Evolutionary conservation across 1,284 basidiomycete species (phyloP).

Genomic region (Takashimella tepidaria): DNA sequence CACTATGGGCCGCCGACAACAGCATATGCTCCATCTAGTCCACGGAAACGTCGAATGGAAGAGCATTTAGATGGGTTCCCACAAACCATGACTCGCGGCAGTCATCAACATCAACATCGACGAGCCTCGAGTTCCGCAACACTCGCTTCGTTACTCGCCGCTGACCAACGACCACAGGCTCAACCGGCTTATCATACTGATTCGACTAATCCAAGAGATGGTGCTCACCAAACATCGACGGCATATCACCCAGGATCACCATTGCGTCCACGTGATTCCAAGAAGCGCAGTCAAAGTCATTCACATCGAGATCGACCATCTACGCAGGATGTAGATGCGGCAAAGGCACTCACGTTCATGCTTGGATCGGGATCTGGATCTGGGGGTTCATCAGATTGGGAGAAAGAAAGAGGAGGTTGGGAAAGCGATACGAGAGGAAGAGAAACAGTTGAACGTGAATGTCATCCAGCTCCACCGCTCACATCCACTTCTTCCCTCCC

Average conservation of each 20-base stretch:
- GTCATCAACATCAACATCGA: conserved; percentile 7
- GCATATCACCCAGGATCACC: conserved; percentile 14
- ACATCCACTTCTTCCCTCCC: conserved; percentile 9
- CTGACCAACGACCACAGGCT: conserved; percentile 10
- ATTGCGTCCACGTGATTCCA: conserved; percentile 14
- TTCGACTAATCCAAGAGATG: too few species aligned
- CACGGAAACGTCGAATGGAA: conserved; percentile 28
- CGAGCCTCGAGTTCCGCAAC: conserved; percentile 1
- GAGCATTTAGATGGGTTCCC: background rate
- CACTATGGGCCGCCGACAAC: conserved; percentile 10
- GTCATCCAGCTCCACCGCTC: background rate
- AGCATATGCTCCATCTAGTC: conserved; percentile 23
- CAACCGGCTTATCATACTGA: background rate
- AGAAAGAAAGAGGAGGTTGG: background rate
- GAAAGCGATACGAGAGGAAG: background rate
- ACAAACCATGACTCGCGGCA: conserved; percentile 10
- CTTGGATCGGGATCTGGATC: conserved; percentile 21
- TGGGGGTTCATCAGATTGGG: background rate
- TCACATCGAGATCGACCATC: conserved; percentile 28
- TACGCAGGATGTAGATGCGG: conserved; percentile 44
- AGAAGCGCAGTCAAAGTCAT: conserved; percentile 41
- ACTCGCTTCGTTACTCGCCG: conserved; percentile 6
- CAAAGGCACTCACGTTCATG: conserved; percentile 41
- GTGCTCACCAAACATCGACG: too few species aligned
- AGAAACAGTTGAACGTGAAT: background rate